Percentiles rank a stretch among this genome's conserved stretches.
These are phyloP conservation scores for Setaria italica DNA, from an alignment of 202 grass and related monocot species.

Conservation along the genomic window DNA sequence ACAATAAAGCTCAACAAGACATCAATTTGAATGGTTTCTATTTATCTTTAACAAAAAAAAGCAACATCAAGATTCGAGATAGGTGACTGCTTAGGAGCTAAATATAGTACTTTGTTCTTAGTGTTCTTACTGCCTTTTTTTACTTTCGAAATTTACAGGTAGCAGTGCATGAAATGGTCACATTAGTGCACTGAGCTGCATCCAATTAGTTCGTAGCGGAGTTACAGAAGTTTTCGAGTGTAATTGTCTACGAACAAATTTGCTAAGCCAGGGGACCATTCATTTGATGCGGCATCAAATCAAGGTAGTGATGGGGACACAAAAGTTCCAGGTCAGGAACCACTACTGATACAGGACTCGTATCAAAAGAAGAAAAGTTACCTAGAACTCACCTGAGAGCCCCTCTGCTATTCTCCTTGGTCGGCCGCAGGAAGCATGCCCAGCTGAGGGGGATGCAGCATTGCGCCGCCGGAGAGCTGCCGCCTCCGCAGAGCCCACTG, in stretches of 20 bases:
- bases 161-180: too few relatives aligned
- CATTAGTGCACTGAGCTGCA: too few relatives aligned
- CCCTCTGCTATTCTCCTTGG: not conserved
- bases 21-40: too few relatives aligned
- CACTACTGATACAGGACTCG: not conserved
- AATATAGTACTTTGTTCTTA: not conserved
- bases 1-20: too few relatives aligned
- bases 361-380: not conserved
- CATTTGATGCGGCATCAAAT: not conserved
- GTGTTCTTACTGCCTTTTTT: too few relatives aligned
- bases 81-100: not conserved
- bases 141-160: too few relatives aligned
- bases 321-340: not conserved
- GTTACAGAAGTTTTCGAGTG: too few relatives aligned
- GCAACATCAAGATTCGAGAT: too few relatives aligned
- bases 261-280: not conserved
- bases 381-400: constrained; percentile 31
- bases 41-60: too few relatives aligned
- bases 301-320: not conserved
- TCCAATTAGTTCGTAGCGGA: too few relatives aligned
- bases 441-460: not conserved
- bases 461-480: not conserved
- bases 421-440: constrained; percentile 11
- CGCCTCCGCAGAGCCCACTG: not conserved
- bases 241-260: not conserved